Conservation (phyloP, 169 alveolate genomes). For the Plasmodium relictum region DNA sequence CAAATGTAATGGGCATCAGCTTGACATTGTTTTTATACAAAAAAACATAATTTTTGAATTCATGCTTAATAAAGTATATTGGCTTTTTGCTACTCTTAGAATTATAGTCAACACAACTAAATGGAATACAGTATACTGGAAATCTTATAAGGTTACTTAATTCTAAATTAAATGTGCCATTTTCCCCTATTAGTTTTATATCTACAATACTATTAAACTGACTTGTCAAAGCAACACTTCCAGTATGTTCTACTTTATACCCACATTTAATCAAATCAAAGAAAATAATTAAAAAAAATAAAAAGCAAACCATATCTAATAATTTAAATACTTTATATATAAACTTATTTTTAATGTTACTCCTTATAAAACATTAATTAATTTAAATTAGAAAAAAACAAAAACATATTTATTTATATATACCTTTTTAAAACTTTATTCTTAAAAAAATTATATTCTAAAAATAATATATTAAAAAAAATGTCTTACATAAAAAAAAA, state of each 20-base stretch:
- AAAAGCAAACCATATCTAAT: too few species aligned
- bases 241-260: constrained; percentile 36
- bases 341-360: too few species aligned
- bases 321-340: too few species aligned
- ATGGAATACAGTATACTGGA: constrained; percentile 64
- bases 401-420: too few species aligned
- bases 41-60: constrained; percentile 24
- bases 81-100: constrained; percentile 17
- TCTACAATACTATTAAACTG: constrained; percentile 25
- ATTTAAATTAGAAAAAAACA: too few species aligned
- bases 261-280: background rate
- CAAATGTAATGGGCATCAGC: constrained; percentile 22
- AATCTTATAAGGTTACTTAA: constrained; percentile 19
- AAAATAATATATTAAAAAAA: too few species aligned
- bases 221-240: constrained; percentile 22
- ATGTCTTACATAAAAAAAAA: too few species aligned
- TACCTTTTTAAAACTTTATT: too few species aligned
- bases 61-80: constrained; percentile 52
- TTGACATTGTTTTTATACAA: constrained; percentile 68
- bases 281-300: background rate
- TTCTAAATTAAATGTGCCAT: constrained; percentile 15
- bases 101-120: constrained; percentile 40
- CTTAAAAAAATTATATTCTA: too few species aligned
- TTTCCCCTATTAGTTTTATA: constrained; percentile 1
- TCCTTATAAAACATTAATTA: too few species aligned